Base-by-base conservation (phyloP, 1,139 yeast species). In the Saccharomycopsis hybrid region DNA sequence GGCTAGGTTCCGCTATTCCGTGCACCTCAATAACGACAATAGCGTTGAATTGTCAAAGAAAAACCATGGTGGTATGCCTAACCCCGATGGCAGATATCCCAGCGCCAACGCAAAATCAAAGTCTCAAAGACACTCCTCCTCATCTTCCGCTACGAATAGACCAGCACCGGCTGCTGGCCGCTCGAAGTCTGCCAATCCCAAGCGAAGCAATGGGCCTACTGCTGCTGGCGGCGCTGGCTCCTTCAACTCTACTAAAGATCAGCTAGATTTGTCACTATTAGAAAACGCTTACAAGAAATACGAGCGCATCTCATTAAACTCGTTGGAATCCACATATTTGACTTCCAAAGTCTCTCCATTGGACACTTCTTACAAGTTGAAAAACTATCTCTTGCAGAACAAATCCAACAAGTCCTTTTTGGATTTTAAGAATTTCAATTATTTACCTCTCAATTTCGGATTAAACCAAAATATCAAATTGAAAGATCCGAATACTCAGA, bases 301-400 rank as follows among this genome's bases (percentile, higher is more conserved):
- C 45, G 52, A 53, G 25, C 35, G 47, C 13, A 47, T 49, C 31
- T 35, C 44, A 18, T 60, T 65, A 5, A 62, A 70, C 5, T 60
- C 67, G 2, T 59, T 65, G 18, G 60, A 64, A 4, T 61, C 69
- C 36, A 55, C 56, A 7, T 53, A 53, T 33, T 40, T 51, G 29
- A 13, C 51, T 8, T 53, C 56, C 7, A 51, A 52, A 28, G 47
- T 53, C 28, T 32, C 54, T 7, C 54, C 54, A 11, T 41, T 53
- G 32, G 35, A 40, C 4, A 40, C 46, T 30, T 24, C 46, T 7
- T 5, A 5, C 9, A 32, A 53, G 31, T 42, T 53, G 29, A 32
- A 37, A 25, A 39, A 30, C 30, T 53, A 43, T 39, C 44, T 53
- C 43, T 7, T 41, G 9, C 29, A 18, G 7, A 48, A 43, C 24